phyloP scores from a whole-genome alignment of 2,329 filamentous ascomycete genomes.

The Byssothecium circinans region DNA sequence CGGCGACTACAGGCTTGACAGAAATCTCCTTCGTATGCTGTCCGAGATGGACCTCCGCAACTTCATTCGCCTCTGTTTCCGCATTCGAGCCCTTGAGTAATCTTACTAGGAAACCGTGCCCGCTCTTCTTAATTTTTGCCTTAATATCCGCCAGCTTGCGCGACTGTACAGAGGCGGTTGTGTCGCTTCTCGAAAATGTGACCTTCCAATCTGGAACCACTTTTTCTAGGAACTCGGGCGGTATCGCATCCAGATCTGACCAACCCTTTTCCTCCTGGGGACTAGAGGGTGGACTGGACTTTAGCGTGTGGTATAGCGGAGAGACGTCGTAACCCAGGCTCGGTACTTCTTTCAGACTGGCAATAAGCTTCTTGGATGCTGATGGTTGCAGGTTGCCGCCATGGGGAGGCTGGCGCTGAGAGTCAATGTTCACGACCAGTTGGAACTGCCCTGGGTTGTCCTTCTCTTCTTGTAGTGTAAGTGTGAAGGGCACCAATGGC shows the following conservation, averaged over 20 bases:
- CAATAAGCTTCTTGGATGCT: slow-evolving; percentile 14
- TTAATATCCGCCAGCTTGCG: slow-evolving; percentile 34
- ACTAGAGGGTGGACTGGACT: slow-evolving; percentile 27
- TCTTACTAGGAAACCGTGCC: slow-evolving; percentile 36
- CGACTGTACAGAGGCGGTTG: slow-evolving; percentile 27
- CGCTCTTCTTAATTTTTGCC: slow-evolving; percentile 37
- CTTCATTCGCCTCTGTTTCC: slow-evolving; percentile 22
- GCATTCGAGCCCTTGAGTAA: slow-evolving; percentile 29
- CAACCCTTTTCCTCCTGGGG: slow-evolving; percentile 29
- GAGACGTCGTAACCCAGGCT: slow-evolving; percentile 20
- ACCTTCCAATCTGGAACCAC: slow-evolving; percentile 36
- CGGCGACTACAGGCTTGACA: neutral
- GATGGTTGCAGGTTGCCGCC: slow-evolving; percentile 10
- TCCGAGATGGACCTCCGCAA: slow-evolving; percentile 32
- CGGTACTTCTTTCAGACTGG: slow-evolving; percentile 16
- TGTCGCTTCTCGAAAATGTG: slow-evolving; percentile 30
- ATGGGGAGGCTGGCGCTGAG: slow-evolving; percentile 11
- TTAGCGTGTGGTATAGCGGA: slow-evolving; percentile 20
- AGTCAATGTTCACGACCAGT: slow-evolving; percentile 32
- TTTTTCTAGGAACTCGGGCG: slow-evolving; percentile 31
- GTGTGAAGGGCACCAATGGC: slow-evolving; percentile 28
- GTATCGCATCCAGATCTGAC: slow-evolving; percentile 33
- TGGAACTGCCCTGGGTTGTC: slow-evolving; percentile 35
- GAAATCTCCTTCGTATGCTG: slow-evolving; percentile 1
- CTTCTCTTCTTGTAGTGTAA: slow-evolving; percentile 35